Base-by-base conservation (phyloP, 371 early-diverging fungal genomes). In the Mortierella sp. region DNA sequence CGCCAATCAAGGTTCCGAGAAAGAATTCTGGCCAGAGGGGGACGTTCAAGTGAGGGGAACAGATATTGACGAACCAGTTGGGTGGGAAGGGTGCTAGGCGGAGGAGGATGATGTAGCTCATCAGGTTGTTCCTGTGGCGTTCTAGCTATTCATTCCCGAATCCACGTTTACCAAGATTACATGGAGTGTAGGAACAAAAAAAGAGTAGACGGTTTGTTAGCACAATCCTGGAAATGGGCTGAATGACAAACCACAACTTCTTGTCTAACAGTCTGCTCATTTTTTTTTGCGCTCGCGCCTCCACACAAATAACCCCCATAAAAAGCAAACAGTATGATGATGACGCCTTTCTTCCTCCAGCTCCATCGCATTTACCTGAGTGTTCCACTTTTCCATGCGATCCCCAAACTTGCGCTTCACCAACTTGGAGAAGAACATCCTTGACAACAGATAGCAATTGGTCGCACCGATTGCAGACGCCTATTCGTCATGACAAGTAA, bases 11-110 rank as follows among this genome's bases (percentile, higher is more conserved):
- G 2, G 87, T 87, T 1, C 82, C 80, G 21, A 87, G 38, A 54
- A 82, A 84, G 56, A 84, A 93, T 88, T 56, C 93, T 87, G 73
- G 91, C 93, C 92, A 90, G 88, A 79, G 91, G 88, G 83, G 92
- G 16, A 93, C 92, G 71, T 86, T 81, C n/a, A 93, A 81, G 75
- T 93, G 94, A 38, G 94, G 92, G 0, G 93, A 90, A 18, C 93
- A 92, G 54, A 93, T 82, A 79, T 93, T 93, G 72, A 91, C 90
- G 38, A 89, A 88, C 94, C 94, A 93, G 75, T 93, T 93, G 56
- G 94, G 94, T 41, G 93, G 92, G 70, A 93, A 90, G 32, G 94
- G 94, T 0, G 91, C 88, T 44, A 93, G 75, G 35, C 87, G 82
- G n/a, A 88, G 79, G 38, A 93, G 90, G 75, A 93, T 87, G 78